Evolutionary conservation across 2,329 filamentous ascomycete genomes (phyloP), one percentile per base, ranked within the genome.

Genomic region (Didymosphaeria variabile): DNA sequence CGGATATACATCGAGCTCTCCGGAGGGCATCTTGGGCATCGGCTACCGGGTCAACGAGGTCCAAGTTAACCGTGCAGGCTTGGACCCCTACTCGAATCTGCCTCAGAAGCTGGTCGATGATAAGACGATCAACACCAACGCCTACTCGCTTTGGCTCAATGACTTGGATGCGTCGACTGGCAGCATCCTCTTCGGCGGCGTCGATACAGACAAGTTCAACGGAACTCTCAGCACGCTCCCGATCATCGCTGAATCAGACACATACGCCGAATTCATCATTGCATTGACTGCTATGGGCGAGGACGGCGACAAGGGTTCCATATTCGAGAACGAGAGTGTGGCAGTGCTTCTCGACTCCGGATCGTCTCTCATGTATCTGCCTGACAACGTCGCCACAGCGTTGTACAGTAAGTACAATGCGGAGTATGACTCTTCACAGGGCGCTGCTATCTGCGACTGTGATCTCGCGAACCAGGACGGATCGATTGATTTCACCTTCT

Each of bases 1-100:
- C 63, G 91, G 91, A 45, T 92, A 93, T 72, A 73, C 65, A 0
- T 88, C 87, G 3, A 81, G 69, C 45, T 87, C 86, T 5, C 59
- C 74, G 32, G 76, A 96, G 76, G 92, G 92, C 42, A 92, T 98
- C 45, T 78, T 97, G 21, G 94, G 94, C 19, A 90, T 98, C 63
- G 94, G 94, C 7, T 97, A 97, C 75, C 75, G 85, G 0, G 77
- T 84, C 65, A 95, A 96, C 75, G 94, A 97, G 79, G 91, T 91
- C 13, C 87, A 90, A 68, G 87, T 91, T 49, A 84, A 84, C 55
- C 83, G 86, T 64, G 85, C 82, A 9, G 82, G 84, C 6, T 77
- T 76, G 26, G 60, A 77, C 2, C 74, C 81, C 9, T 88, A 88
- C 66, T 75, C 83, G 15, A 88, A 91, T 72, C 80, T 94, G 34